phyloP scores from a whole-genome alignment of 768 basidiomycete species.

The Psilocybe sp. region DNA sequence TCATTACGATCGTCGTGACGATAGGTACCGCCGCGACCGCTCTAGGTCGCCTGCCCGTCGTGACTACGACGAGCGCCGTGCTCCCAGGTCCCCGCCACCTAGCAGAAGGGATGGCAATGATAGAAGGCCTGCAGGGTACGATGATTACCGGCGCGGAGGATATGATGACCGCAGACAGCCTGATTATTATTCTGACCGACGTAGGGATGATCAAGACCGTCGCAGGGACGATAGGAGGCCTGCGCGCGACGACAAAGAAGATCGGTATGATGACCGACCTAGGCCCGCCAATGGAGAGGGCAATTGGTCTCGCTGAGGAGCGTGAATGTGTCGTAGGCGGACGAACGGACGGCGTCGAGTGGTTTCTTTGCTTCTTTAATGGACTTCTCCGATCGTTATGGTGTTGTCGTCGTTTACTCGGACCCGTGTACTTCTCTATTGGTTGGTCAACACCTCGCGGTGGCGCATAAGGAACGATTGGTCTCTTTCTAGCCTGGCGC shows the following conservation, averaged over 20 bases:
- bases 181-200: constrained; percentile 86
- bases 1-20: constrained; percentile 55
- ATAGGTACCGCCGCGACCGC: constrained; percentile 72
- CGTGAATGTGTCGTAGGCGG: constrained; percentile 31
- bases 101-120: constrained; percentile 75
- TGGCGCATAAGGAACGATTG: constrained; percentile 27
- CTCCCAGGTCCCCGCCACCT: constrained; percentile 75
- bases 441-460: constrained; percentile 36
- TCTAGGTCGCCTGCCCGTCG: constrained; percentile 81
- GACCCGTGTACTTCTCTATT: constrained; percentile 53
- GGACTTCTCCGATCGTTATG: constrained; percentile 45
- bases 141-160: constrained; percentile 82
- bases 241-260: constrained; percentile 86
- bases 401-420: constrained; percentile 53
- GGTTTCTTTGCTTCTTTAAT: constrained; percentile 46
- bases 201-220: constrained; percentile 71
- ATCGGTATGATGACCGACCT: constrained; percentile 75
- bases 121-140: constrained; percentile 89
- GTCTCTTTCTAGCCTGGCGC: constrained; percentile 11
- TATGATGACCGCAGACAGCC: constrained; percentile 81
- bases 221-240: constrained; percentile 75
- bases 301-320: constrained; percentile 62
- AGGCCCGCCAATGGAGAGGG: constrained; percentile 78
- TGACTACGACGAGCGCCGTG: constrained; percentile 71
- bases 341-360: constrained; percentile 32